Conservation (phyloP, 1,284 basidiomycete species). For the Ceratobasidium sp. region DNA sequence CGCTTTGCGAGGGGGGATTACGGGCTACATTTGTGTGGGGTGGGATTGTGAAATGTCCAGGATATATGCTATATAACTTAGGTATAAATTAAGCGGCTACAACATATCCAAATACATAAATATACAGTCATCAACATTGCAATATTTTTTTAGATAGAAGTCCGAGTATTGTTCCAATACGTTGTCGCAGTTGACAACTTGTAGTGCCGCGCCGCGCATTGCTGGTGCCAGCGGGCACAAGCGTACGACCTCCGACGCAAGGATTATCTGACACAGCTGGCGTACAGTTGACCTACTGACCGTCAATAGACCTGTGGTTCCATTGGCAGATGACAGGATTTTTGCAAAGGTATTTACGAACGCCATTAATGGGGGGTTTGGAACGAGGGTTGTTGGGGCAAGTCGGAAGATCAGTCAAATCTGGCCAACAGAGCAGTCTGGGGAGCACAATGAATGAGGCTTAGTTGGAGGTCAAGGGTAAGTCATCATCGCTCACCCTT, state of each 20-base stretch:
- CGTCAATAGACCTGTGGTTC: not conserved
- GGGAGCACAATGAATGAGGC: not conserved
- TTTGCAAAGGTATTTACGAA: constrained; percentile 10
- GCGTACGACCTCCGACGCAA: not conserved
- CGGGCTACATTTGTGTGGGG: no score
- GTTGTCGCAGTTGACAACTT: constrained; percentile 1
- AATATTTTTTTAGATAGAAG: constrained; percentile 27
- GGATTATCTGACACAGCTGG: constrained; percentile 1
- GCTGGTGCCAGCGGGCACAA: constrained; percentile 11
- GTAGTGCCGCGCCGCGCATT: not conserved
- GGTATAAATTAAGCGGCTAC: not conserved
- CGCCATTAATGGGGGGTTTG: constrained; percentile 18
- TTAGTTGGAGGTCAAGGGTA: no score
- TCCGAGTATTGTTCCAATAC: not conserved
- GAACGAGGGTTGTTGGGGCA: not conserved
- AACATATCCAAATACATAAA: not conserved
- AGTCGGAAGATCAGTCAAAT: constrained; percentile 12
- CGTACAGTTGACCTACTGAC: not conserved
- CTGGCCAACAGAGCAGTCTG: constrained; percentile 21
- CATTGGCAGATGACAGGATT: not conserved
- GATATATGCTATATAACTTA: not conserved
- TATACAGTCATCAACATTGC: constrained; percentile 14
- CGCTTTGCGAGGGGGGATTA: no score
- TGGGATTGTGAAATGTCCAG: no score
- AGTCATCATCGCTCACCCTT: no score